These are phyloP conservation scores for Zygotorulaspora mrakii DNA, from an alignment of 1,139 yeast genomes.

Conservation along the genomic window DNA sequence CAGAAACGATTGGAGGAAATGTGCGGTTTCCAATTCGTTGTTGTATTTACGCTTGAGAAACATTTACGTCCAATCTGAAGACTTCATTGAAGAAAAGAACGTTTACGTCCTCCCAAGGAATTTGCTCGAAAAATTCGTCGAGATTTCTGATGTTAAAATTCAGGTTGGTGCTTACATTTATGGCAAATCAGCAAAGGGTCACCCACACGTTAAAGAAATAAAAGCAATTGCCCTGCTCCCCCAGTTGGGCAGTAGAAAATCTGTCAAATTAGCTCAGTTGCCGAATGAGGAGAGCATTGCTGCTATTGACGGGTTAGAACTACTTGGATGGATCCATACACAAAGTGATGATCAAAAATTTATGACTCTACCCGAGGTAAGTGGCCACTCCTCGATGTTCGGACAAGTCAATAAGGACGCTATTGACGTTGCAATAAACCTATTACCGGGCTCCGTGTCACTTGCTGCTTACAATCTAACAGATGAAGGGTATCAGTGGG, in stretches of 20 bases:
- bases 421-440: conserved; percentile 62
- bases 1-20: conserved; percentile 84
- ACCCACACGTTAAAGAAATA: conserved; percentile 71
- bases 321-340: conserved; percentile 82
- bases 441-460: conserved; percentile 83
- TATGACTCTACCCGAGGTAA: conserved; percentile 69
- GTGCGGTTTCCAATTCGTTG: conserved; percentile 77
- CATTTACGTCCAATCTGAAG: conserved; percentile 65
- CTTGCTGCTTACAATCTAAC: conserved; percentile 62
- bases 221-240: conserved; percentile 77
- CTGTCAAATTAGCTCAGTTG: conserved; percentile 57
- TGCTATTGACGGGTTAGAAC: conserved; percentile 50
- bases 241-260: conserved; percentile 71
- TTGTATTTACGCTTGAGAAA: conserved; percentile 73
- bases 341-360: conserved; percentile 59
- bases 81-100: conserved; percentile 50
- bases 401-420: conserved; percentile 40
- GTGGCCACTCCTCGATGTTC: conserved; percentile 50
- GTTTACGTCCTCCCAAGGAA: conserved; percentile 83
- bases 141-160: conserved; percentile 73
- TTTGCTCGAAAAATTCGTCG: conserved; percentile 69
- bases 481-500: conserved; percentile 76
- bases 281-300: conserved; percentile 41
- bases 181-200: conserved; percentile 72
- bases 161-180: conserved; percentile 80